These are phyloP conservation scores for Durusdinium trenchii DNA, from an alignment of 73 alveolate genomes.

Conservation along the genomic window DNA sequence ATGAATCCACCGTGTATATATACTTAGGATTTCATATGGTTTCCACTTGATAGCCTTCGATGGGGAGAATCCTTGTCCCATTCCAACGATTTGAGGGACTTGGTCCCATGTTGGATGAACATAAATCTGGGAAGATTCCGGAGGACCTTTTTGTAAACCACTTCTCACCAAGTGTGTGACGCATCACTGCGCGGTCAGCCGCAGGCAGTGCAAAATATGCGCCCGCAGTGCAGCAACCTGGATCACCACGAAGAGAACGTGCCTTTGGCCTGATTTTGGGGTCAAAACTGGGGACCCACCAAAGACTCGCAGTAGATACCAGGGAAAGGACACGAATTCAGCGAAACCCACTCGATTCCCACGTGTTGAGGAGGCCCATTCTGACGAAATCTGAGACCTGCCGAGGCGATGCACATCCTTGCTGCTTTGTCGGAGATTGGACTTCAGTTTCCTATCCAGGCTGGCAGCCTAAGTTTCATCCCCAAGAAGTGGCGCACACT, in stretches of 20 bases:
- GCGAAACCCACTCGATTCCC: no score
- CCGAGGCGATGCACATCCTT: constrained; percentile 92
- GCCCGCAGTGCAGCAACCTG: constrained; percentile 63
- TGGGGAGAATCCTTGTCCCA: background rate
- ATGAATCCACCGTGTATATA: background rate
- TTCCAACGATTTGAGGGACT: background rate
- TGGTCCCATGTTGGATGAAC: no score
- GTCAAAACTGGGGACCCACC: background rate
- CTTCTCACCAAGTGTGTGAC: no score
- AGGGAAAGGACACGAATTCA: no score
- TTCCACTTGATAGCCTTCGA: background rate
- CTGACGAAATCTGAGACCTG: background rate
- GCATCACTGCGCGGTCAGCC: background rate
- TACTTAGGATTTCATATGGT: background rate
- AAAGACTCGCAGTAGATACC: no score
- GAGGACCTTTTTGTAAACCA: no score
- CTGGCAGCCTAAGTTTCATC: background rate
- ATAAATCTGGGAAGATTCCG: no score
- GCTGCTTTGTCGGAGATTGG: constrained; percentile 91
- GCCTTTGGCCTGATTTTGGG: background rate
- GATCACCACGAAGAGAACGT: constrained; percentile 93
- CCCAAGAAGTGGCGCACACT: background rate
- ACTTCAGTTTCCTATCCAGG: constrained; percentile 77
- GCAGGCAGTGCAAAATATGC: constrained; percentile 77
- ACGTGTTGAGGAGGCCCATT: background rate